phyloP scores from a whole-genome alignment of 1,284 basidiomycete species.

The Tetrapyrgos nigripes region DNA sequence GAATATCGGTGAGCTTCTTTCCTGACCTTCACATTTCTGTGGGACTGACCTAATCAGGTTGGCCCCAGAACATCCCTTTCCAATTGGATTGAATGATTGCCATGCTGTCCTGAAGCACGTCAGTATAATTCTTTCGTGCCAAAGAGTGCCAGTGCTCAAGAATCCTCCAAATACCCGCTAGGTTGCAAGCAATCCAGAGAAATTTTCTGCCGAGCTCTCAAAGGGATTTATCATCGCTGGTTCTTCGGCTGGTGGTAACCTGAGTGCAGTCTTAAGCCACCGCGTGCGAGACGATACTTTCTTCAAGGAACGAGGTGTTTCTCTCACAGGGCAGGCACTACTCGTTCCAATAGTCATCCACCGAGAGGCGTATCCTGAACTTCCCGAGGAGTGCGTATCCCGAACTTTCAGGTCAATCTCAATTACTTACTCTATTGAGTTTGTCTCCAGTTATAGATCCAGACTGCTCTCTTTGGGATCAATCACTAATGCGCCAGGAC shows the following conservation, averaged over 20 bases:
- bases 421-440: not conserved
- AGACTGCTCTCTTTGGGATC: conserved; percentile 13
- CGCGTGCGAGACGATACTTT: conserved; percentile 19
- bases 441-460: conserved; percentile 10
- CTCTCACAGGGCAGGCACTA: conserved; percentile 18
- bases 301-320: conserved; percentile 1
- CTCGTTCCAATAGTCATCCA: conserved; percentile 15
- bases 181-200: not conserved
- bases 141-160: not conserved
- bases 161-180: too few species aligned
- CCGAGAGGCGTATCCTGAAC: conserved; percentile 8
- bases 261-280: conserved; percentile 9
- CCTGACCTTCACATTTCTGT: not conserved
- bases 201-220: not conserved
- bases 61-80: conserved; percentile 23
- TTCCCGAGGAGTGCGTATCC: conserved; percentile 14
- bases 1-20: conserved; percentile 16
- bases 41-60: conserved; percentile 5
- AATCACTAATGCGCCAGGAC: conserved; percentile 11
- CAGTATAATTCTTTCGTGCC: not conserved
- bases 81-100: conserved; percentile 18
- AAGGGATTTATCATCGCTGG: conserved; percentile 21
- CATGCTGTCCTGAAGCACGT: conserved; percentile 20
- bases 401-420: not conserved
- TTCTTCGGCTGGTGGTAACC: conserved; percentile 13